These are phyloP conservation scores for Raphidocelis subcapitata DNA, from an alignment of 139 green algal genomes.

Conservation along the genomic window DNA sequence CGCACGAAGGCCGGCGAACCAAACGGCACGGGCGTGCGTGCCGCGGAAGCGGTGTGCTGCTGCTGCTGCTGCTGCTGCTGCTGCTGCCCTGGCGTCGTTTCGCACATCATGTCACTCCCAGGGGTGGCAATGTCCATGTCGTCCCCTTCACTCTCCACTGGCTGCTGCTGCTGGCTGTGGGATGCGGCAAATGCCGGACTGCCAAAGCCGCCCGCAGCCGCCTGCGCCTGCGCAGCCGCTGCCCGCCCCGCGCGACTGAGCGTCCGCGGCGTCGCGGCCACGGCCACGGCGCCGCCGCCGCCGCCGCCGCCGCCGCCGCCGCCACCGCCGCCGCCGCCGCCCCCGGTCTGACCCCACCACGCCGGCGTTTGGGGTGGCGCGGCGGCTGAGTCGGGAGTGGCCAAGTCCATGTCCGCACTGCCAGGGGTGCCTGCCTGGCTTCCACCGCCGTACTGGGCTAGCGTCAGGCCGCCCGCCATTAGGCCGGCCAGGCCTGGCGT, in stretches of 20 bases:
- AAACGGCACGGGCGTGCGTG: too few relatives aligned
- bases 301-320: not conserved
- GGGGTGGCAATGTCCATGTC: too few relatives aligned
- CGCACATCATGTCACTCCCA: too few relatives aligned
- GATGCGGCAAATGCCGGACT: slow-evolving; percentile 1
- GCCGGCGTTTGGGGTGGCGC: not conserved
- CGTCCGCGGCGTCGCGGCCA: too few relatives aligned
- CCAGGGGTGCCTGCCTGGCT: too few relatives aligned
- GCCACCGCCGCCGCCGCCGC: not conserved
- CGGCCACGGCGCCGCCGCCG: not conserved
- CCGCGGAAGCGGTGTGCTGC: not conserved
- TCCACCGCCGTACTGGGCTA: too few relatives aligned
- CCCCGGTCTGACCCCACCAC: not conserved
- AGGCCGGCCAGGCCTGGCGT: too few relatives aligned
- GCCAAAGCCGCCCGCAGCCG: not conserved
- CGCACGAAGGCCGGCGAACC: too few relatives aligned
- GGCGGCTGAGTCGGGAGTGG: not conserved
- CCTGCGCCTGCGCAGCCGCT: slow-evolving; percentile 13
- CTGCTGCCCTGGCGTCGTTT: not conserved
- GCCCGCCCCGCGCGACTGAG: not conserved
- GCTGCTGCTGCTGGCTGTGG: too few relatives aligned
- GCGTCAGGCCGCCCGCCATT: too few relatives aligned
- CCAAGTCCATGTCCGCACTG: slow-evolving; percentile 26
- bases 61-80: not conserved
- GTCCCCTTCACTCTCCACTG: too few relatives aligned